Evolutionary conservation across 257 asterid species (phyloP).

Genomic region (Gentiana macrophylla): DNA sequence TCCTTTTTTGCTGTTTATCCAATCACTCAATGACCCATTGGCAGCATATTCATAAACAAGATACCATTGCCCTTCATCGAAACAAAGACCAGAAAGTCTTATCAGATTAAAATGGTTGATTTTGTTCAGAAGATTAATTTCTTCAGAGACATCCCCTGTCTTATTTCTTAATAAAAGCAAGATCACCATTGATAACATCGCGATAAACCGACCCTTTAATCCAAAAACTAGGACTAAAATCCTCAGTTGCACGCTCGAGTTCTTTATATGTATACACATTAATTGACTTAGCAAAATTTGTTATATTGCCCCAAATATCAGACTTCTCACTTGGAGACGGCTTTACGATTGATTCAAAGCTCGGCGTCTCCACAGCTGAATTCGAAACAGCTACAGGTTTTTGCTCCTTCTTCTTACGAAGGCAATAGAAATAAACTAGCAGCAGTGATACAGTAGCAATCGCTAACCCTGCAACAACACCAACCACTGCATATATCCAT

Average conservation of each 20-base stretch:
- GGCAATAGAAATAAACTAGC: conserved; percentile 14
- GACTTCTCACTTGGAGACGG: conserved; percentile 26
- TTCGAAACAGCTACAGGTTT: neutral
- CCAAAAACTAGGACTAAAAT: conserved; percentile 30
- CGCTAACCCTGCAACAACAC: conserved; percentile 32
- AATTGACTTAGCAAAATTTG: too few species aligned
- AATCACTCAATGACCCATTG: conserved; percentile 32
- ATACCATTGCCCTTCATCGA: conserved; percentile 39
- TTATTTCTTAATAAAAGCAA: conserved; percentile 45
- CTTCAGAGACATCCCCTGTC: conserved; percentile 40
- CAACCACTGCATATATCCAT: conserved; percentile 42
- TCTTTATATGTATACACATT: conserved; percentile 34
- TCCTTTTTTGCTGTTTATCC: conserved; percentile 17
- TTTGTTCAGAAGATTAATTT: conserved; percentile 36
- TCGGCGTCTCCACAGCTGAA: too few species aligned
- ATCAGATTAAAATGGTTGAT: conserved; percentile 39
- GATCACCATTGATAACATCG: conserved; percentile 34
- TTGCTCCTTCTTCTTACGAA: conserved; percentile 1
- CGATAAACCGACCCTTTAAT: conserved; percentile 36
- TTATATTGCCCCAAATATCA: conserved; percentile 13
- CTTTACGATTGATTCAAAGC: conserved; percentile 2
- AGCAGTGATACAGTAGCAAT: conserved; percentile 7
- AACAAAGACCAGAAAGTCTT: conserved; percentile 50
- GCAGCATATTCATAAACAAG: conserved; percentile 54
- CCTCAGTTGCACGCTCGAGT: conserved; percentile 34